Evolutionary conservation across 768 basidiomycete species (phyloP).

Genomic region (Tulasnella sp.): DNA sequence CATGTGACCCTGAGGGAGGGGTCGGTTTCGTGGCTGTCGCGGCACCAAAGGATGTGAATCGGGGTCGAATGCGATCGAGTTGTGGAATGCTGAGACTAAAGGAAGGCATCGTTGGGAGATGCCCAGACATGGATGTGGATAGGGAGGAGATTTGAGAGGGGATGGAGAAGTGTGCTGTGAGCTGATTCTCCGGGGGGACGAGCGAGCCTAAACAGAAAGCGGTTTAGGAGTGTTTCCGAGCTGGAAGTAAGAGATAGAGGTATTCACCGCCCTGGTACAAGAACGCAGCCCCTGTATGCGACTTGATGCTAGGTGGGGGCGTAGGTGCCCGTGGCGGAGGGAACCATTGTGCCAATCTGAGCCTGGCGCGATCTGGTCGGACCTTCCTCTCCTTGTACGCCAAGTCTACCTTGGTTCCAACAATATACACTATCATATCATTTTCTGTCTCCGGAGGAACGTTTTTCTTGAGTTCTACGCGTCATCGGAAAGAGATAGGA

Average conservation of each 20-base stretch:
- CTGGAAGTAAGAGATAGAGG: too few species aligned
- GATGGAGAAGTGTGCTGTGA: conserved; percentile 36
- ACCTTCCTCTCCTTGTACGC: conserved; percentile 19
- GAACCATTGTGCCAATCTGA: conserved; percentile 79
- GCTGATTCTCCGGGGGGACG: conserved; percentile 2
- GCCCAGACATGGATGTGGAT: conserved; percentile 4
- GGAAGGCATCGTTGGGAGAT: conserved; percentile 12
- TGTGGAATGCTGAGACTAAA: neutral
- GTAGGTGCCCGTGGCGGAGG: conserved; percentile 64
- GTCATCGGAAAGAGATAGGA: conserved; percentile 16
- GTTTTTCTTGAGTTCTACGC: conserved; percentile 25
- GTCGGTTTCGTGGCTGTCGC: conserved; percentile 27
- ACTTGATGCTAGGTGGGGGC: conserved; percentile 35
- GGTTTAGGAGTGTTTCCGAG: too few species aligned
- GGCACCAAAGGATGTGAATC: conserved; percentile 63
- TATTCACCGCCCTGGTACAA: too few species aligned
- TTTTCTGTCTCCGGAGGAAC: conserved; percentile 28
- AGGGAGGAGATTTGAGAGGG: neutral
- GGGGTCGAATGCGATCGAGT: conserved; percentile 49
- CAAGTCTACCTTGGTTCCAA: conserved; percentile 62
- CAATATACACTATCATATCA: conserved; percentile 88
- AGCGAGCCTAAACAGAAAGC: neutral
- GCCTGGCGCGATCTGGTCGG: conserved; percentile 61
- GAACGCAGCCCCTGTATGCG: too few species aligned
- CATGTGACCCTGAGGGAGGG: too few species aligned